phyloP scores from a whole-genome alignment of 768 basidiomycete genomes.

The Hypholoma sublateritium region DNA sequence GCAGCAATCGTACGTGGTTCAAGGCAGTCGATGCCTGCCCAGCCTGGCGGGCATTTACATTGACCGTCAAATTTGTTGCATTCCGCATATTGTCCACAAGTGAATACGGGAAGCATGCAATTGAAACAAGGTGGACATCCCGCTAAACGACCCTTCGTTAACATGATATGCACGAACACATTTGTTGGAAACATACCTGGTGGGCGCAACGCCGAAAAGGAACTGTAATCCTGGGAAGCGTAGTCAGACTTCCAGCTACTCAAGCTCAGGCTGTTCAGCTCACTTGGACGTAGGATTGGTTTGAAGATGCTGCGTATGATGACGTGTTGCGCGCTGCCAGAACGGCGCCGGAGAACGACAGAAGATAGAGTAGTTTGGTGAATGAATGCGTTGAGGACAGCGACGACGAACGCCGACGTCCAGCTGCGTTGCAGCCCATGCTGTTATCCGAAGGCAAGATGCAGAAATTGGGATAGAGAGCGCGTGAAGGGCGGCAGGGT shows the following conservation, averaged over 20 bases:
- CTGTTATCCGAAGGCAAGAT: constrained; percentile 1
- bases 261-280: neutral
- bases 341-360: neutral
- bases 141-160: constrained; percentile 29
- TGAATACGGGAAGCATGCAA: constrained; percentile 88
- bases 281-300: constrained; percentile 8
- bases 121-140: constrained; percentile 93
- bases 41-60: constrained; percentile 96
- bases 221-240: constrained; percentile 12
- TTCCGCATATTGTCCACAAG: constrained; percentile 87
- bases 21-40: constrained; percentile 95
- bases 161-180: neutral
- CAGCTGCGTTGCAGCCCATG: constrained; percentile 6
- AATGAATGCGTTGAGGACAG: constrained; percentile 9
- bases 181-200: constrained; percentile 10
- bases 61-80: constrained; percentile 94
- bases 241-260: neutral
- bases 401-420: neutral
- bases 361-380: neutral
- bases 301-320: constrained; percentile 12
- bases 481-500: neutral
- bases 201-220: constrained; percentile 16
- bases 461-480: neutral
- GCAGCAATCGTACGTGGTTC: constrained; percentile 69
- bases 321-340: constrained; percentile 18